Evolutionary conservation across 2,329 filamentous ascomycete genomes (phyloP), one percentile per base, ranked within the genome.

Genomic region (Sporothrix brunneoviolacea): DNA sequence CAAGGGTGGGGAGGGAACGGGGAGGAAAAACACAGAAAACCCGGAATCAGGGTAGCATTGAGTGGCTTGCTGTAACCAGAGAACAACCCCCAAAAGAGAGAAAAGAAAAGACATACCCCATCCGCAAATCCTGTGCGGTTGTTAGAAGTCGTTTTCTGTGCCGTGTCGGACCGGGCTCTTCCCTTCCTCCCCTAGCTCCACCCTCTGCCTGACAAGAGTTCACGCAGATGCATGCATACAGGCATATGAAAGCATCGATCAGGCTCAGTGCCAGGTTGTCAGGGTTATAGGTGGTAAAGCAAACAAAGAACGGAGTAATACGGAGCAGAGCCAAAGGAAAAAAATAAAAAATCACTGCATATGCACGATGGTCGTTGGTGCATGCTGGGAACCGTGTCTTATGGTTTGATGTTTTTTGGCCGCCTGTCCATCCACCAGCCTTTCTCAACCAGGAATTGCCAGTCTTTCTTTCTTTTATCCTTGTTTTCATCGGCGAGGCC

Each of bases 41-140:
- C 60, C 58, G 60, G 60, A 62, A 61, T 58, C 57, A 61, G 59
- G 59, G 61, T 64, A 53, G 50, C 59, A 63, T 61, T 54, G 50
- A 39, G 53, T 57, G 55, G 54, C 27, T 10, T 24, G 28, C 18
- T 48, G 28, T 28, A 27, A 36, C 46, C 46, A 48, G 7, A 40
- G 28, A 39, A 24, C 9, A 41, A 8, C 27, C 27, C 32, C 18
- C 9, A 35, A 16, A 15, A n/a, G 16, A 15, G 24, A 37, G 28
- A 15, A 16, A 15, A 43, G 19, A 8, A 32, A 16, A 18, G 18
- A 7, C 24, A 21, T 19, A 24, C n/a, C n/a, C 21, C 38, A 13
- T 22, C 21, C 13, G 38, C 21, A 38, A 38, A 7, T 21, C 36
- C n/a, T n/a, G n/a, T 38, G 36, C 9, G n/a, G n/a, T n/a, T n/a